phyloP scores from a whole-genome alignment of 768 basidiomycete species.

The Tylopilus sp. region DNA sequence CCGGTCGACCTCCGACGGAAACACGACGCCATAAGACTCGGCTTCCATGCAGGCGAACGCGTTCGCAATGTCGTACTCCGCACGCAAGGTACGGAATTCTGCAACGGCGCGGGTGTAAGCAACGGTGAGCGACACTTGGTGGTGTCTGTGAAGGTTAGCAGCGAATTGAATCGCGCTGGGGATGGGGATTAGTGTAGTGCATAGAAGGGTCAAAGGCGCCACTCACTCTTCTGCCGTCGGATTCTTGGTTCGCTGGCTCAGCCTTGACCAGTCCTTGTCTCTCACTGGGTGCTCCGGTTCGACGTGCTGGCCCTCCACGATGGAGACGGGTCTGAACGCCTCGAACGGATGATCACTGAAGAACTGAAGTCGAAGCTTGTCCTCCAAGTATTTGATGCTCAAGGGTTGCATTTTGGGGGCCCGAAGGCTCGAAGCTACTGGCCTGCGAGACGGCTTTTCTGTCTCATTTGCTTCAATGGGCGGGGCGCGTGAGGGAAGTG shows the following conservation, averaged over 20 bases:
- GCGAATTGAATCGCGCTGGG: conserved; percentile 75
- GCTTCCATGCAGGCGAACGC: conserved; percentile 80
- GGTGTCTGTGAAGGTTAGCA: conserved; percentile 69
- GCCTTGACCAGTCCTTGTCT: conserved; percentile 69
- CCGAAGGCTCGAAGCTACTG: conserved; percentile 28
- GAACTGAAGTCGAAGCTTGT: conserved; percentile 84
- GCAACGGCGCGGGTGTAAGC: conserved; percentile 79
- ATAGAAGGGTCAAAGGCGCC: conserved; percentile 8
- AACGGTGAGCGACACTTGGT: conserved; percentile 60
- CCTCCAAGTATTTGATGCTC: conserved; percentile 76
- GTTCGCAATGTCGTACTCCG: conserved; percentile 76
- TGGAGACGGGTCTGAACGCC: conserved; percentile 72
- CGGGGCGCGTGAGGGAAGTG: conserved; percentile 74
- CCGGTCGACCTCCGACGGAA: conserved; percentile 59
- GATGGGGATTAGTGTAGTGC: conserved; percentile 10
- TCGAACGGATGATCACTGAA: conserved; percentile 97
- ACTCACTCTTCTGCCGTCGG: conserved; percentile 89
- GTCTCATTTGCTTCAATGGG: conserved; percentile 49
- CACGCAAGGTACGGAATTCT: conserved; percentile 86
- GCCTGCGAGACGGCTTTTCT: conserved; percentile 19
- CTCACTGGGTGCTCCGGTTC: conserved; percentile 52
- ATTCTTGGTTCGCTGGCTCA: conserved; percentile 78
- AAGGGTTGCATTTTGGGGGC: conserved; percentile 46
- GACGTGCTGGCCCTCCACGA: conserved; percentile 69
- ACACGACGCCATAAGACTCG: conserved; percentile 64